These are phyloP conservation scores for Trichosporon sp. DNA, from an alignment of 1,284 basidiomycete genomes.

Conservation along the genomic window DNA sequence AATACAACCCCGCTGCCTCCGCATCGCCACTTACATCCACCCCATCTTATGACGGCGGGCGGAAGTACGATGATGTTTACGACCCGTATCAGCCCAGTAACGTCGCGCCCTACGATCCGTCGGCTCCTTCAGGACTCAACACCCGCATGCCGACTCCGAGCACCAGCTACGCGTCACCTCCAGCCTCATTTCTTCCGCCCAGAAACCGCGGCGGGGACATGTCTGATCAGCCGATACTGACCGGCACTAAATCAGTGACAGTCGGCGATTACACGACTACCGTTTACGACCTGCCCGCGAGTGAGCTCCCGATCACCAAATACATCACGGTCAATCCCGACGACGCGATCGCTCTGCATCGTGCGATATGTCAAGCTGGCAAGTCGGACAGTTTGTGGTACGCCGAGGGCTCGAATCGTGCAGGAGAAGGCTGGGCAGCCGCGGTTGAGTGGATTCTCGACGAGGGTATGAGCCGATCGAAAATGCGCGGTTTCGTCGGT, in stretches of 20 bases:
- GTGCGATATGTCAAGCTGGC: conserved; percentile 30
- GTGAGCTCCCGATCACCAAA: conserved; percentile 45
- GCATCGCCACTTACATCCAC: conserved; percentile 15
- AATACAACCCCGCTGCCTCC: conserved; percentile 13
- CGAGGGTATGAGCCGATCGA: conserved; percentile 36
- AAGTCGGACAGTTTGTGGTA: conserved; percentile 41
- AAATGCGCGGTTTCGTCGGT: conserved; percentile 39
- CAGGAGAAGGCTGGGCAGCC: conserved; percentile 47
- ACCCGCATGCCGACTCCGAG: conserved; percentile 15
- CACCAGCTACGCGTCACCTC: conserved; percentile 4
- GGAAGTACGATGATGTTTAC: conserved; percentile 34
- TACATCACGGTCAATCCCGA: conserved; percentile 36
- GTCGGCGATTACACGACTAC: conserved; percentile 28
- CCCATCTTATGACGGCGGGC: conserved; percentile 13
- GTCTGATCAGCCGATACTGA: conserved; percentile 31
- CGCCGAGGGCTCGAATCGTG: conserved; percentile 43
- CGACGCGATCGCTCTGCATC: conserved; percentile 44
- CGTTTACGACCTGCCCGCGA: conserved; percentile 36
- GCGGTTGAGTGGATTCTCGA: conserved; percentile 46
- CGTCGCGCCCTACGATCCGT: conserved; percentile 27
- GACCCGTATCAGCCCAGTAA: conserved; percentile 39
- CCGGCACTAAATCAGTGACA: conserved; percentile 28
- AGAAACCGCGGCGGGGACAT: neutral
- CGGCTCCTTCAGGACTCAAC: conserved; percentile 14
- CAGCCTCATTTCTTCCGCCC: conserved; percentile 9